phyloP scores from a whole-genome alignment of 495 filamentous ascomycete genomes.

The Physcia stellaris region DNA sequence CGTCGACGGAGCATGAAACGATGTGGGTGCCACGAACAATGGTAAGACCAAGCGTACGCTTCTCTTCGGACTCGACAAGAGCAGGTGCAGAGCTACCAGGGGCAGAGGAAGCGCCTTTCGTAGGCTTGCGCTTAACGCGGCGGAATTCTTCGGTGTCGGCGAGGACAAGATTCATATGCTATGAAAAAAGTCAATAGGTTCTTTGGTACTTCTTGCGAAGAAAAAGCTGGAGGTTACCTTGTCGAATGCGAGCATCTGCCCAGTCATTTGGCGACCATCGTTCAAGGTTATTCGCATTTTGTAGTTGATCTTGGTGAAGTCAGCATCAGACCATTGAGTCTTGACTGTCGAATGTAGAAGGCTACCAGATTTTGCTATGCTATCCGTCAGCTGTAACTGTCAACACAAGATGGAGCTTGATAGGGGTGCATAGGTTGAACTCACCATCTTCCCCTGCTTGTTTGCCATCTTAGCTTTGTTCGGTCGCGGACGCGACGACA shows the following conservation, averaged over 20 bases:
- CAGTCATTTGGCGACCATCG: slow-evolving; percentile 92
- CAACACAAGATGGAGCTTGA: slow-evolving; percentile 34
- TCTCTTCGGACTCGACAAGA: slow-evolving; percentile 82
- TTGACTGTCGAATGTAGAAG: slow-evolving; percentile 11
- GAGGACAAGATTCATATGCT: slow-evolving; percentile 99
- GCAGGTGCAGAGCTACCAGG: slow-evolving; percentile 45
- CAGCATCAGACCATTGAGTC: not conserved
- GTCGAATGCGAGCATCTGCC: slow-evolving; percentile 94
- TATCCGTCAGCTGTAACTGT: no score
- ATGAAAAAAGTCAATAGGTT: slow-evolving; percentile 14
- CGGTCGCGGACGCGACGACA: no score
- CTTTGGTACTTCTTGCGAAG: not conserved
- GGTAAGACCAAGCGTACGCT: slow-evolving; percentile 85
- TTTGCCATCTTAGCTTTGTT: no score
- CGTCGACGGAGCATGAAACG: slow-evolving; percentile 87
- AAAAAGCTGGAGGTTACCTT: slow-evolving; percentile 67
- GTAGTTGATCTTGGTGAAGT: slow-evolving; percentile 73
- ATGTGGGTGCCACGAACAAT: slow-evolving; percentile 92
- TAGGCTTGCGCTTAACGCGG: slow-evolving; percentile 76
- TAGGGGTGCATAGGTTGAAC: slow-evolving; percentile 20
- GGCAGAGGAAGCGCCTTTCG: slow-evolving; percentile 52
- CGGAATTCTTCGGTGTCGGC: slow-evolving; percentile 99
- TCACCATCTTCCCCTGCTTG: slow-evolving; percentile 98
- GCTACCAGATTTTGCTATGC: slow-evolving; percentile 93
- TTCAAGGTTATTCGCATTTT: slow-evolving; percentile 94